A percentile compares a stretch with the other conserved stretches of the same genome.
Evolutionary conservation across 1,284 basidiomycete species (phyloP).

Genomic region (Pascua guehoae): DNA sequence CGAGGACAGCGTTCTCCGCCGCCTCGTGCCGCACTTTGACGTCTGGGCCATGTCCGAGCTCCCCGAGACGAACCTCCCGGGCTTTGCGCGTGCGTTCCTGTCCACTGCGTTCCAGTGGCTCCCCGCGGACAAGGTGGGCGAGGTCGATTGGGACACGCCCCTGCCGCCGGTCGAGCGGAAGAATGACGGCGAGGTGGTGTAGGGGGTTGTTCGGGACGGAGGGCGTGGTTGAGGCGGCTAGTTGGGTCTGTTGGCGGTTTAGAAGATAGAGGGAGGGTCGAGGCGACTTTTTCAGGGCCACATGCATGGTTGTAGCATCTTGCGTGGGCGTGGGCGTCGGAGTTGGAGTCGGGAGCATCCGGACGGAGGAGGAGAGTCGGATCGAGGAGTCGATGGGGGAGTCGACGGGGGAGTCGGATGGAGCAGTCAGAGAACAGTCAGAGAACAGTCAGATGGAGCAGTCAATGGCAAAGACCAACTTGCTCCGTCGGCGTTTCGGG

Average conservation of each 20-base stretch:
- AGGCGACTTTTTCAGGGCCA: neutral
- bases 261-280: neutral
- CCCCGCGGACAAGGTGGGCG: conserved; percentile 14
- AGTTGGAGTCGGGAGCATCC: too few relatives aligned
- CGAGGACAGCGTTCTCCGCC: conserved; percentile 34
- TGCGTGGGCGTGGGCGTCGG: too few relatives aligned
- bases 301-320: too few relatives aligned
- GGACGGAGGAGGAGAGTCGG: too few relatives aligned
- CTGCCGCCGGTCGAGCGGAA: conserved; percentile 39
- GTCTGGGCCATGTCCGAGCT: conserved; percentile 22
- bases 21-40: conserved; percentile 38
- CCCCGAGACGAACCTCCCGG: conserved; percentile 43
- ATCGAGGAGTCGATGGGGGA: too few relatives aligned
- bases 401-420: too few relatives aligned
- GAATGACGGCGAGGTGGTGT: conserved; percentile 37
- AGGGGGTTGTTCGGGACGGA: neutral
- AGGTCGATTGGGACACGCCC: conserved; percentile 38
- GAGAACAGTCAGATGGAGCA: too few relatives aligned
- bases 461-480: too few relatives aligned
- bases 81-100: conserved; percentile 45
- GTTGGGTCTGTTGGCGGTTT: neutral
- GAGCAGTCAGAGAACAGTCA: too few relatives aligned
- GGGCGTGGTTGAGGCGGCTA: neutral
- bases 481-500: too few relatives aligned
- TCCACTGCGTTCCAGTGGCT: conserved; percentile 41